Base-by-base conservation (phyloP, 495 filamentous ascomycete genomes). In the Aspergillus bridgeri region DNA sequence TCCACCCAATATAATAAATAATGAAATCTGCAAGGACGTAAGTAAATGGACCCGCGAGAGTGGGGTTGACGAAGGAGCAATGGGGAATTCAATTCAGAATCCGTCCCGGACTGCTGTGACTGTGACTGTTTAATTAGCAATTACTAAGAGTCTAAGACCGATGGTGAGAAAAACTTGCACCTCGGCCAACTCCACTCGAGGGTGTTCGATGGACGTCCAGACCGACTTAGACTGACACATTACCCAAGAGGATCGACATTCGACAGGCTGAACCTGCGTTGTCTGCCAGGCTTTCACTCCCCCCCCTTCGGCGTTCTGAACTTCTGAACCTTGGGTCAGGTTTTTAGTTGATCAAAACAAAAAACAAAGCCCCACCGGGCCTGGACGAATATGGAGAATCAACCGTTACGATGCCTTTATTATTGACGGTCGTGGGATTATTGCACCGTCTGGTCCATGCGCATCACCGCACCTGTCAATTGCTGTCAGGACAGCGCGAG, bases 371-470 rank as follows among this genome's bases (percentile, higher is more conserved):
- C 48, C 48, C 49, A 51, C 49, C 21, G 2, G 6, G 6, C 2
- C n/a, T 27, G 49, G 33, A 29, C 20, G 25, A 27, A 23, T 56
- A 48, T 48, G 53, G 53, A 33, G 53, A 43, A 6, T 56, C 29
- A 46, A 49, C 42, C 56, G 49, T 58, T 58, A 53, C 42, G 33
- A 48, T 44, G 55, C n/a, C n/a, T n/a, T n/a, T n/a, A n/a, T 51
- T 43, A 52, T 52, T 4, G 33, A 38, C 17, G 9, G 33, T 9
- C 33, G 33, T 13, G 17, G 56, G 50, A 27, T 58, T 51, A n/a
- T 43, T 57, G 56, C 56, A 58, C 56, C 49, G 48, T 51, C 38
- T 52, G 56, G 50, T 50, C 56, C 50, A 42, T 42, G 56, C 56
- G 44, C 20, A 15, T 24, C 20, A 15, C 19, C 53, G 42, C 49